A percentile compares a stretch with the other conserved stretches of the same genome.
These are phyloP conservation scores for Escovopsis sp. DNA, from an alignment of 2,329 filamentous ascomycete species.

Conservation along the genomic window DNA sequence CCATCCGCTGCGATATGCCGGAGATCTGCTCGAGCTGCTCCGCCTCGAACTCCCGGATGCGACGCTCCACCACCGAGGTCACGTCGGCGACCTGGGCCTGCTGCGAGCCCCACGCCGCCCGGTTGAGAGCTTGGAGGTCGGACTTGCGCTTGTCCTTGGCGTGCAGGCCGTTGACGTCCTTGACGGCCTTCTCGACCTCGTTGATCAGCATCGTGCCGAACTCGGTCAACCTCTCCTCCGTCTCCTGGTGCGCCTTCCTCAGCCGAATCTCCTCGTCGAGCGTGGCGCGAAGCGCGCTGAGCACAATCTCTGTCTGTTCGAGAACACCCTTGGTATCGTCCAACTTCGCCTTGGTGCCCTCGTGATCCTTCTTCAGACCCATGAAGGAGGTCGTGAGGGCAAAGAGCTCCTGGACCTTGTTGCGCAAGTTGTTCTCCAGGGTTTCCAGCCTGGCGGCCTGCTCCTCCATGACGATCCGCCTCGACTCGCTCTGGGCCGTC, in stretches of 20 bases:
- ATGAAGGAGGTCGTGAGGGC: conserved; percentile 76
- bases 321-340: conserved; percentile 70
- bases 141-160: conserved; percentile 79
- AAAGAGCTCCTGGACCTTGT: conserved; percentile 89
- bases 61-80: conserved; percentile 60
- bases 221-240: conserved; percentile 59
- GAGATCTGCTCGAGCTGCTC: conserved; percentile 60
- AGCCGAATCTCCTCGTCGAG: conserved; percentile 68
- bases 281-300: conserved; percentile 59
- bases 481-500: conserved; percentile 80
- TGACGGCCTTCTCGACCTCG: conserved; percentile 63
- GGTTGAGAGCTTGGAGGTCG: conserved; percentile 67
- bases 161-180: conserved; percentile 67
- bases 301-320: conserved; percentile 74
- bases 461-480: conserved; percentile 81
- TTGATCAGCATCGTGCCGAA: conserved; percentile 65
- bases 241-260: conserved; percentile 71
- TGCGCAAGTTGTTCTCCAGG: conserved; percentile 76
- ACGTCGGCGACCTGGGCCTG: conserved; percentile 63
- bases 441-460: conserved; percentile 85
- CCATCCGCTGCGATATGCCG: conserved; percentile 56
- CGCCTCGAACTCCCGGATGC: conserved; percentile 55
- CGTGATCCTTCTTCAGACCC: conserved; percentile 77
- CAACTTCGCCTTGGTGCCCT: conserved; percentile 55
- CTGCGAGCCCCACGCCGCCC: conserved; percentile 62